A percentile compares a stretch with the other conserved stretches of the same genome.
These are phyloP conservation scores for Aureobasidium musti DNA, from an alignment of 2,329 filamentous ascomycete genomes.

Conservation along the genomic window DNA sequence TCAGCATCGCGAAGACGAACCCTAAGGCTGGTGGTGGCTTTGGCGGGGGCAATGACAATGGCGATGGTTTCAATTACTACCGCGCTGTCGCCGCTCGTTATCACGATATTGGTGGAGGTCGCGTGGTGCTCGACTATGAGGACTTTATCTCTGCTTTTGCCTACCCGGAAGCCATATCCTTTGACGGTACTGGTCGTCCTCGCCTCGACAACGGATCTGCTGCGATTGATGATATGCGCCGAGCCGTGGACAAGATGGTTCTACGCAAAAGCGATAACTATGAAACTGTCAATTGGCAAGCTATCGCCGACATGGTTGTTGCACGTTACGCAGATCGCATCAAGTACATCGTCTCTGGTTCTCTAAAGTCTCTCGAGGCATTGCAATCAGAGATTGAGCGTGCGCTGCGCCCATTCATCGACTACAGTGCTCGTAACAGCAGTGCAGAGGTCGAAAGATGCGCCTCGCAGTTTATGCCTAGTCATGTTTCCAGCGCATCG, in stretches of 20 bases:
- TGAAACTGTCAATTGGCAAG: slow-evolving; percentile 63
- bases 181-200: slow-evolving; percentile 41
- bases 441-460: slow-evolving; percentile 52
- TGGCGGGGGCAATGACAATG: slow-evolving; percentile 31
- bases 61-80: slow-evolving; percentile 40
- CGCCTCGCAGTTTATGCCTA: slow-evolving; percentile 47
- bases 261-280: slow-evolving; percentile 36
- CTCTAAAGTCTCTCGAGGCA: slow-evolving; percentile 32
- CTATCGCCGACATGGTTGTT: slow-evolving; percentile 65
- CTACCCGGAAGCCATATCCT: slow-evolving; percentile 44
- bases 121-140: slow-evolving; percentile 53
- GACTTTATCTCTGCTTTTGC: slow-evolving; percentile 53
- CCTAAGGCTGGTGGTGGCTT: slow-evolving; percentile 16
- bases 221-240: slow-evolving; percentile 44
- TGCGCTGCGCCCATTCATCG: slow-evolving; percentile 45
- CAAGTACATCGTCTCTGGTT: slow-evolving; percentile 39
- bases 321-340: slow-evolving; percentile 62
- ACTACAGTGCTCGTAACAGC: slow-evolving; percentile 43
- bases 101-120: slow-evolving; percentile 47
- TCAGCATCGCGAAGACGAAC: slow-evolving; percentile 39
- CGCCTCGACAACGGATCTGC: slow-evolving; percentile 44
- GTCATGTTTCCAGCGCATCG: slow-evolving; percentile 31
- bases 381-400: slow-evolving; percentile 38
- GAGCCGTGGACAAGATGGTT: slow-evolving; percentile 51
- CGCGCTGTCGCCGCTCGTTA: slow-evolving; percentile 48